Conservation (phyloP, 129 eudicot species). For the Flaveria robusta region DNA sequence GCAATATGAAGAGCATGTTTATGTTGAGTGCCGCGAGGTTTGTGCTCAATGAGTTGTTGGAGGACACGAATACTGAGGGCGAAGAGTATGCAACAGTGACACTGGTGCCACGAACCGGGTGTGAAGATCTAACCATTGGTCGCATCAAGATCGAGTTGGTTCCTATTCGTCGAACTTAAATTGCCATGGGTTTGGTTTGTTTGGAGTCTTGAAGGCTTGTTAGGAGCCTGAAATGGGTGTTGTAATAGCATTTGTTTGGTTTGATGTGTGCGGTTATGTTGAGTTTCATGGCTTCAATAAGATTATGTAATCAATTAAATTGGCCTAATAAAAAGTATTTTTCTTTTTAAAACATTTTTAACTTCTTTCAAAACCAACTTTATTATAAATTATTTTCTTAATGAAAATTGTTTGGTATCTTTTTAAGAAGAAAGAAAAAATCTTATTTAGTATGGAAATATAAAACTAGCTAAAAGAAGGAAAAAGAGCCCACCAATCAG, state of each 20-base stretch:
- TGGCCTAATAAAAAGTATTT: background rate
- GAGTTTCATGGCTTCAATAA: slow-evolving; percentile 10
- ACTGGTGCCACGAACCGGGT: slow-evolving; percentile 45
- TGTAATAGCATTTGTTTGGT: background rate
- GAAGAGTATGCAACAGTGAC: slow-evolving; percentile 53
- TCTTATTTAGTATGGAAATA: no score
- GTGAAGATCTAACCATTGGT: slow-evolving; percentile 41
- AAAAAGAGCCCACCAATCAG: no score
- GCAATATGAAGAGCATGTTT: slow-evolving; percentile 14
- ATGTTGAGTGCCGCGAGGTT: slow-evolving; percentile 29
- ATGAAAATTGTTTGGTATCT: no score
- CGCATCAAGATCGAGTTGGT: slow-evolving; percentile 44
- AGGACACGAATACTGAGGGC: slow-evolving; percentile 34
- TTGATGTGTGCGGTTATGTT: background rate
- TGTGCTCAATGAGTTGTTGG: slow-evolving; percentile 54
- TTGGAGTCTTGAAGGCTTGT: background rate
- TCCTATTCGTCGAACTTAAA: slow-evolving; percentile 4
- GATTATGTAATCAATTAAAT: background rate
- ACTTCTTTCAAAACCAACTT: background rate
- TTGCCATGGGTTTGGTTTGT: background rate
- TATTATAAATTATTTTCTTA: no score
- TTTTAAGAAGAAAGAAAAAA: background rate
- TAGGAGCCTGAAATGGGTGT: background rate
- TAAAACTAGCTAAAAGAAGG: no score
- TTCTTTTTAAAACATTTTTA: background rate